These are phyloP conservation scores for Geotrichum restrictum DNA, from an alignment of 1,139 yeast genomes.

Conservation along the genomic window DNA sequence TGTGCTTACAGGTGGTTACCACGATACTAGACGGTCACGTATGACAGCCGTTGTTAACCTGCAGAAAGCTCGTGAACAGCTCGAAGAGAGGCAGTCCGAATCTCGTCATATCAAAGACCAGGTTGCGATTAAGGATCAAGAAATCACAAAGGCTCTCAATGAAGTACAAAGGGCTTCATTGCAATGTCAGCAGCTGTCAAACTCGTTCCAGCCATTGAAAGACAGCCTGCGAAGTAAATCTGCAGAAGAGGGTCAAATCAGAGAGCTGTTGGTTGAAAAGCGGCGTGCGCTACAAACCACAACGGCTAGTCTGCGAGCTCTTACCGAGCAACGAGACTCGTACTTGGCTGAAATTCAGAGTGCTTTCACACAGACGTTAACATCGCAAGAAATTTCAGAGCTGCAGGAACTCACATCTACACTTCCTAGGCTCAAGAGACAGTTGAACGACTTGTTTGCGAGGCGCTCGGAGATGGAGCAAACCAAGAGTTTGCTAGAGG, in stretches of 20 bases:
- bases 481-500: conserved; percentile 48
- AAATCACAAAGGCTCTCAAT: conserved; percentile 47
- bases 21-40: conserved; percentile 64
- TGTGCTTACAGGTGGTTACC: conserved; percentile 83
- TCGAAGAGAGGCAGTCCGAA: conserved; percentile 42
- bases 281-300: conserved; percentile 32
- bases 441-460: conserved; percentile 45
- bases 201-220: conserved; percentile 15
- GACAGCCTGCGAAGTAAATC: conserved; percentile 15
- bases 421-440: conserved; percentile 44
- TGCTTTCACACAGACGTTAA: conserved; percentile 53
- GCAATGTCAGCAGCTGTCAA: conserved; percentile 23
- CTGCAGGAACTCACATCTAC: conserved; percentile 43
- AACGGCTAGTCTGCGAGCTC: conserved; percentile 34
- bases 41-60: conserved; percentile 64
- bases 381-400: conserved; percentile 45
- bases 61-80: conserved; percentile 46
- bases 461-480: conserved; percentile 51
- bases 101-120: conserved; percentile 40
- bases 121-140: conserved; percentile 44
- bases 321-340: conserved; percentile 36
- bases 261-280: conserved; percentile 26
- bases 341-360: conserved; percentile 51
- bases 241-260: conserved; percentile 25
- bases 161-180: conserved; percentile 45